Evolutionary conservation across 257 asterid species (phyloP).

Genomic region (Petunia secreta): DNA sequence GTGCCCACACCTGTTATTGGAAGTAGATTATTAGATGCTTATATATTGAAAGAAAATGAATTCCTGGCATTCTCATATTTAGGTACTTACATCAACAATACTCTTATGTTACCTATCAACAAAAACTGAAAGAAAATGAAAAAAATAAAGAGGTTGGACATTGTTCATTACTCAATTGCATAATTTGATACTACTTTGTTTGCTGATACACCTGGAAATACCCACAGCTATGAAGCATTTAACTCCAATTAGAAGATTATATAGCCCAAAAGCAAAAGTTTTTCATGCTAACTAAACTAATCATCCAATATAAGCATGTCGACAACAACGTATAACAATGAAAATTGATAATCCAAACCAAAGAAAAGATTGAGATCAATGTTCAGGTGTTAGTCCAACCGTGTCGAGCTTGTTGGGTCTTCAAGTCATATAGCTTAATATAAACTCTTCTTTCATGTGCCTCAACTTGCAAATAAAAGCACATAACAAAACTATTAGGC

Average conservation of each 20-base stretch:
- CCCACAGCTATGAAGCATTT: not conserved
- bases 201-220: not conserved
- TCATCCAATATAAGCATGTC: not conserved
- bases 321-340: not conserved
- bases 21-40: not conserved
- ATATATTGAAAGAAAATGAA: not conserved
- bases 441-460: slow-evolving; percentile 2
- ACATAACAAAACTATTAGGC: slow-evolving; percentile 19
- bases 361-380: not conserved
- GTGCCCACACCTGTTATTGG: slow-evolving; percentile 84
- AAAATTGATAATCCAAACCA: not conserved
- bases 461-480: too few relatives aligned
- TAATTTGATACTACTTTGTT: not conserved
- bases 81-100: not conserved
- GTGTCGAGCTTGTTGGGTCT: not conserved
- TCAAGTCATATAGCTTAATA: not conserved
- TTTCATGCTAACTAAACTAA: slow-evolving; percentile 1
- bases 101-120: not conserved
- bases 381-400: not conserved
- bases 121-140: not conserved
- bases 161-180: not conserved
- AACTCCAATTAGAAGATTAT: not conserved
- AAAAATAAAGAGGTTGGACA: not conserved
- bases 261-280: not conserved
- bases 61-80: not conserved